Percentiles rank a stretch among this genome's conserved stretches.
phyloP scores from a whole-genome alignment of 148 eudicot species.

The Amaranthus hypochondriacus region DNA sequence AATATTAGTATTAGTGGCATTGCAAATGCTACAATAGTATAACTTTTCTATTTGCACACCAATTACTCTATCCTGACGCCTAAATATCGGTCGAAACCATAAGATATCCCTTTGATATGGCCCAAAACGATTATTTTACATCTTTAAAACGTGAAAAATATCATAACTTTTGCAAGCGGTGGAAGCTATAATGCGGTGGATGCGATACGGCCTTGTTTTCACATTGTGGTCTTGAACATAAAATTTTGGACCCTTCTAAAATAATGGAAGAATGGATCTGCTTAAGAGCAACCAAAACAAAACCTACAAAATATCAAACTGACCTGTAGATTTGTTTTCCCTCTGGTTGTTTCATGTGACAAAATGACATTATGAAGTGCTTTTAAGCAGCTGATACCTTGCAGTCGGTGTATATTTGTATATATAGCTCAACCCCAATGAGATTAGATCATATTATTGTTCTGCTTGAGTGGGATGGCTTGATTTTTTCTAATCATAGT shows the following conservation, averaged over 20 bases:
- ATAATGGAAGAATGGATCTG: not conserved
- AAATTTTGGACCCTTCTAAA: not conserved
- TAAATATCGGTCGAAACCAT: too few species aligned
- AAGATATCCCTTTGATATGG: too few species aligned
- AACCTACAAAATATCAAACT: not conserved
- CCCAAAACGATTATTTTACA: too few species aligned
- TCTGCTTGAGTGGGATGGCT: conserved; percentile 1
- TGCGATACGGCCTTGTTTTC: not conserved
- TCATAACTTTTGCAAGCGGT: too few species aligned
- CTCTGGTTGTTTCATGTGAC: not conserved
- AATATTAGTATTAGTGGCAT: not conserved
- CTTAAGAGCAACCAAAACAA: not conserved
- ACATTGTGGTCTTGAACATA: not conserved
- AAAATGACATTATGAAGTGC: not conserved
- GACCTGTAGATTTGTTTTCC: not conserved
- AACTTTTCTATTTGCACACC: too few species aligned
- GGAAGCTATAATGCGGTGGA: too few species aligned
- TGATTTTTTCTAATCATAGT: not conserved
- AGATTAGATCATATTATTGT: not conserved
- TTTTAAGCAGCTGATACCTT: not conserved
- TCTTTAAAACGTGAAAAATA: too few species aligned
- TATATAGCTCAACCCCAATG: too few species aligned
- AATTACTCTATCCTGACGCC: too few species aligned
- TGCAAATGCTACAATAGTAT: not conserved
- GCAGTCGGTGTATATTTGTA: too few species aligned